Evolutionary conservation across 2,329 filamentous ascomycete genomes (phyloP).

Genomic region (Colletotrichum falcatum): DNA sequence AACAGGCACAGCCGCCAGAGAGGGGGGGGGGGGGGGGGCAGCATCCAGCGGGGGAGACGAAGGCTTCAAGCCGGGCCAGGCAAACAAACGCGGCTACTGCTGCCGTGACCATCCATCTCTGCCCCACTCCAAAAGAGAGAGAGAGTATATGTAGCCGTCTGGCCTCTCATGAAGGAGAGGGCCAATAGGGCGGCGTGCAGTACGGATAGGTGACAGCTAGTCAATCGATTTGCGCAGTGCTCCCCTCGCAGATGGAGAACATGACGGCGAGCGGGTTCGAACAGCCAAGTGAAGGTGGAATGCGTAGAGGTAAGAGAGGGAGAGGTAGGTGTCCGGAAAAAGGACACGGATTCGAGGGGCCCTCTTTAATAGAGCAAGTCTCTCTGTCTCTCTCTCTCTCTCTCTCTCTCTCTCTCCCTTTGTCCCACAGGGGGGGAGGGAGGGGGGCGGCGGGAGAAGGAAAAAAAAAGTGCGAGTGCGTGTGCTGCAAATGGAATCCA

Average conservation of each 20-base stretch:
- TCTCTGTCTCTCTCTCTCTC: too few species aligned
- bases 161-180: too few species aligned
- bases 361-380: not conserved
- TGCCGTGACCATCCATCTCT: not conserved
- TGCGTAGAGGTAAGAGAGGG: not conserved
- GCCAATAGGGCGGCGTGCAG: slow-evolving; percentile 8
- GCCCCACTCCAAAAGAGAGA: not conserved
- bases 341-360: not conserved
- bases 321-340: too few species aligned
- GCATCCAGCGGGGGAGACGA: slow-evolving; percentile 27
- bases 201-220: not conserved
- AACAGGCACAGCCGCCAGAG: slow-evolving; percentile 14
- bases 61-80: slow-evolving; percentile 19
- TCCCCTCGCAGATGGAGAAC: not conserved
- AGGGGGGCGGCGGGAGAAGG: too few species aligned
- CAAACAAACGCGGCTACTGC: not conserved
- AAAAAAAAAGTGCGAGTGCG: not conserved
- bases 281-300: too few species aligned
- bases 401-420: too few species aligned
- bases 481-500: not conserved
- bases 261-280: not conserved
- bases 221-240: not conserved
- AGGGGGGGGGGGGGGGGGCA: too few species aligned
- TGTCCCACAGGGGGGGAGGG: too few species aligned
- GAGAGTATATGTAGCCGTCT: too few species aligned